Base-by-base conservation (phyloP, 805 yeast genomes). In the Grigorovia jiainica region DNA sequence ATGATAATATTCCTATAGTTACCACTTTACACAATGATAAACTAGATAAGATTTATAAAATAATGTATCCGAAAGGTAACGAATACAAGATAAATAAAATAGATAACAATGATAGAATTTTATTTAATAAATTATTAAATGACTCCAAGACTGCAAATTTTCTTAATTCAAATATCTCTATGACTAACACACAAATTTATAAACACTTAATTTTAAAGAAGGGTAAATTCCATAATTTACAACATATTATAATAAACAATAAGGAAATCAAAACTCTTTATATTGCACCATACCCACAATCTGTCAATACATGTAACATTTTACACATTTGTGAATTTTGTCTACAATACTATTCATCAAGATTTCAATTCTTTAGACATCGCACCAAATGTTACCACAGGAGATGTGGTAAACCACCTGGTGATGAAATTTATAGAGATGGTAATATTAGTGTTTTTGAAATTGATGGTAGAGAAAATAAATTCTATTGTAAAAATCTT, bases 261-360 rank as follows among this genome's bases (percentile, higher is more conserved):
- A 75, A 64, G 58, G 87, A 82, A 56, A 84, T 92, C 21, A 83
- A 82, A 46, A 85, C 96, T 0, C 87, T 97, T 95, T 89, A 84
- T 61, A 76, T 84, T 3, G 79, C 96, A 0, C 97, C 97, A 1
- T 92, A 85, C 57, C 97, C 97, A 0, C 87, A 83, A 46, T 92
- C 85, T 54, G 85, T 78, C 54, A 75, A 85, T 34, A 71, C 70
- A 24, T 73, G 78, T 36, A 66, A 67, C 34, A 72, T 78, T 2
- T 64, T 92, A 36, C 79, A 79, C 54, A 72, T 90, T 13, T 92
- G 97, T 61, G 92, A 87, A 49, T 78, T 71, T 52, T 92, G 97
- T 57, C 63, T 90, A 44, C 79, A 82, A 62, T 89, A 86, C 57
- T 79, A 79, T 76, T 71, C 72, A 31, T 79, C 87, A 0, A 78